Percentiles rank a stretch among this genome's conserved stretches.
Evolutionary conservation across 148 eudicot genomes (phyloP).

Genomic region (Dianthus caryophyllus): DNA sequence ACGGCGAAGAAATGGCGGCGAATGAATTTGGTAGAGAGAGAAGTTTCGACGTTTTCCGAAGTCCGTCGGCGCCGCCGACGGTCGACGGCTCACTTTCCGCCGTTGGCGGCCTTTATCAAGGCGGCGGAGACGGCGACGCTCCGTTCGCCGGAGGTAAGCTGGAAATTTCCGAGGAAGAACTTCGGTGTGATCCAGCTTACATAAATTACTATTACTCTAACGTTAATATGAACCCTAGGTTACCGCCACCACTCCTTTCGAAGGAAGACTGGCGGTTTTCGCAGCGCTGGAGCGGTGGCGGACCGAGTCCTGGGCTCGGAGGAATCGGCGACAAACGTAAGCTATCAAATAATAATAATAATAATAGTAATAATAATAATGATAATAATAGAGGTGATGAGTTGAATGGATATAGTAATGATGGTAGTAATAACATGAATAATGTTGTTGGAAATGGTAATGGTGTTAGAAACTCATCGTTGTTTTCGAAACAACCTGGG

Average conservation of each 20-base stretch:
- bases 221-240: constrained; percentile 56
- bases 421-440: background rate
- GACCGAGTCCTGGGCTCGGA: constrained; percentile 29
- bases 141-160: constrained; percentile 16
- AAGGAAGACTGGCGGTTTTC: constrained; percentile 66
- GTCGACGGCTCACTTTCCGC: constrained; percentile 56
- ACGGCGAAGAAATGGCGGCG: constrained; percentile 43
- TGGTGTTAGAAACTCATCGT: constrained; percentile 6
- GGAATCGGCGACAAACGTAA: constrained; percentile 65
- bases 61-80: constrained; percentile 84
- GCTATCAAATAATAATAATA: constrained; percentile 9
- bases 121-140: constrained; percentile 24
- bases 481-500: constrained; percentile 24
- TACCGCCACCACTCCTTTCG: constrained; percentile 56
- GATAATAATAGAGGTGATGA: constrained; percentile 12
- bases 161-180: constrained; percentile 42
- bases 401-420: constrained; percentile 11
- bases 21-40: constrained; percentile 37
- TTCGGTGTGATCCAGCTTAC: constrained; percentile 66
- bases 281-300: constrained; percentile 39
- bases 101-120: constrained; percentile 36
- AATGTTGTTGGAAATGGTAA: constrained; percentile 11
- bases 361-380: background rate
- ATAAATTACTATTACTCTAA: constrained; percentile 51
- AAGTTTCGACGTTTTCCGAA: constrained; percentile 43